A percentile compares a stretch with the other conserved stretches of the same genome.
phyloP scores from a whole-genome alignment of 257 asterid species.

The Cruciata laevipes region DNA sequence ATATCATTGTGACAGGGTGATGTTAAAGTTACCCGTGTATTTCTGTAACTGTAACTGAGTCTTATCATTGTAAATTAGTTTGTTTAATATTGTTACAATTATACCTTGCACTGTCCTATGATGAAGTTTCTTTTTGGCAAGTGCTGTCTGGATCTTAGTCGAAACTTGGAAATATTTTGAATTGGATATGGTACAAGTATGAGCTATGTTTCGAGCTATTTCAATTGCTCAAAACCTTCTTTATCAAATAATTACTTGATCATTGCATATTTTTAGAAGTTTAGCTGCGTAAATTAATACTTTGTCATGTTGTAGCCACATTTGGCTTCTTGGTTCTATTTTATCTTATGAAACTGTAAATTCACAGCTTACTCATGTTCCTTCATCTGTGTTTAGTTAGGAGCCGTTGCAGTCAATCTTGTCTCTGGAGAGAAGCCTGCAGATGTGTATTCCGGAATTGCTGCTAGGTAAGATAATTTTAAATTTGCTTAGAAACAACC shows the following conservation, averaged over 20 bases:
- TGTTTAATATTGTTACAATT: not conserved
- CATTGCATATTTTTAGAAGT: not conserved
- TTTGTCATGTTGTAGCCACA: not conserved
- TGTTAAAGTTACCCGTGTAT: not conserved
- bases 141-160: not conserved
- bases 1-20: not conserved
- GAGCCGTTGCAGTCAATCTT: constrained; percentile 97
- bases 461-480: constrained; percentile 58
- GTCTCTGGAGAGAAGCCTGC: constrained; percentile 92
- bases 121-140: not conserved
- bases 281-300: not conserved
- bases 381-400: constrained; percentile 49
- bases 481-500: constrained; percentile 4
- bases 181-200: not conserved
- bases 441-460: constrained; percentile 96
- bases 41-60: not conserved
- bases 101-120: not conserved
- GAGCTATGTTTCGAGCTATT: not conserved
- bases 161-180: not conserved
- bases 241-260: not conserved
- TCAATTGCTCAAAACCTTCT: not conserved
- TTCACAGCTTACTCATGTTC: not conserved
- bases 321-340: not conserved
- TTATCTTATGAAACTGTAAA: not conserved
- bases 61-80: not conserved